Percentiles rank a stretch among this genome's conserved stretches.
Conservation (phyloP, 768 basidiomycete species). For the Tephrocybe sp. region DNA sequence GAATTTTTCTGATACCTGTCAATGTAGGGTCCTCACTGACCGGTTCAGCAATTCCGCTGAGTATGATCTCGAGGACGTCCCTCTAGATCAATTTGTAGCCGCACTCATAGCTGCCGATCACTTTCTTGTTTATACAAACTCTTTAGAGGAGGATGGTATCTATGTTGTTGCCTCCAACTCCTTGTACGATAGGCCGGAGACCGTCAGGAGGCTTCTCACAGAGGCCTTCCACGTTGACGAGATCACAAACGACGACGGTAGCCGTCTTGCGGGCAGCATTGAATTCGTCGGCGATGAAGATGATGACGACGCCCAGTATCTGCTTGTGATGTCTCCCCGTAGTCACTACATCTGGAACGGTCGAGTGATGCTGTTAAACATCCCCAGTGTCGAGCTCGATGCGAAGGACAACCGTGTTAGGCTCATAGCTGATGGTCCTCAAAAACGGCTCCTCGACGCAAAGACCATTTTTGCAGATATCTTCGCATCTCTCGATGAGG, state of each 20-base stretch:
- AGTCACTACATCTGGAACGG: constrained; percentile 92
- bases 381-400: constrained; percentile 78
- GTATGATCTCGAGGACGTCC: constrained; percentile 73
- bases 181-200: constrained; percentile 72
- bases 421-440: constrained; percentile 87
- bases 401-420: constrained; percentile 87
- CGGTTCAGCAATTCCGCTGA: constrained; percentile 93
- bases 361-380: constrained; percentile 70
- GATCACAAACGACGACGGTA: constrained; percentile 52
- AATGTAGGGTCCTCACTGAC: constrained; percentile 63
- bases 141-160: constrained; percentile 84
- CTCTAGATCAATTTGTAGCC: constrained; percentile 77
- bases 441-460: constrained; percentile 67
- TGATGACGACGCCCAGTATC: constrained; percentile 68
- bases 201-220: constrained; percentile 75
- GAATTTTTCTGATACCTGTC: constrained; percentile 4
- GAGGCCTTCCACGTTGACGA: constrained; percentile 84
- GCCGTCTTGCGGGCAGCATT: constrained; percentile 33
- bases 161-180: constrained; percentile 84
- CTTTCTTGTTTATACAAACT: constrained; percentile 88
- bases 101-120: constrained; percentile 82
- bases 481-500: constrained; percentile 62
- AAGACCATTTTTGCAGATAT: constrained; percentile 74
- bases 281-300: constrained; percentile 48
- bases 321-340: constrained; percentile 83